Evolutionary conservation across 495 filamentous ascomycete genomes (phyloP).

Genomic region (Penicillium herquei): DNA sequence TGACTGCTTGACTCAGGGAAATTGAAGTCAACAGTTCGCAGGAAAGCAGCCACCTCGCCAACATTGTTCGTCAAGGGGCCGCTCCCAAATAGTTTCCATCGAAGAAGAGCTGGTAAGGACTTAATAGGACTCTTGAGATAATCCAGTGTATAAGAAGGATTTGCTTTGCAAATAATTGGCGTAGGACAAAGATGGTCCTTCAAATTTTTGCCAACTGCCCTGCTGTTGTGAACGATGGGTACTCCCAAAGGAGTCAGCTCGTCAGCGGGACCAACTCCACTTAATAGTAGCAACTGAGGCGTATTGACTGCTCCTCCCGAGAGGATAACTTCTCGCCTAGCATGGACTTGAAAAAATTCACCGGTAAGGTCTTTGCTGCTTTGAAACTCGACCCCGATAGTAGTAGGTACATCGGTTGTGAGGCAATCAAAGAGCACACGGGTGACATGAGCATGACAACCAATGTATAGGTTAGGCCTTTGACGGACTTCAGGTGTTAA

Average conservation of each 20-base stretch:
- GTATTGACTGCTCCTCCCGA: constrained; percentile 31
- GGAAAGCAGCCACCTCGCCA: constrained; percentile 22
- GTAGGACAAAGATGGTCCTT: constrained; percentile 24
- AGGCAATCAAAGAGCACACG: constrained; percentile 17
- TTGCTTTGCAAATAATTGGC: constrained; percentile 21
- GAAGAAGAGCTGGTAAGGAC: constrained; percentile 17
- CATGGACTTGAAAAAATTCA: constrained; percentile 22
- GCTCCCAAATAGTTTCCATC: constrained; percentile 15
- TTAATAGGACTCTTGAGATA: constrained; percentile 16
- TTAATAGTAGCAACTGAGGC: constrained; percentile 35
- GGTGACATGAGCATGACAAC: constrained; percentile 15
- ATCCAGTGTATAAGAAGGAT: constrained; percentile 18
- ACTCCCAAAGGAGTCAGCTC: constrained; percentile 28
- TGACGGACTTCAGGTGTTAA: constrained; percentile 11
- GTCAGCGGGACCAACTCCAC: constrained; percentile 33
- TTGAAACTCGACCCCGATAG: constrained; percentile 21
- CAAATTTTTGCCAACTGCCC: constrained; percentile 17
- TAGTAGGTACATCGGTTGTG: constrained; percentile 1
- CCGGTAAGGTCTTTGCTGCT: constrained; percentile 5
- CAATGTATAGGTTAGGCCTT: constrained; percentile 19
- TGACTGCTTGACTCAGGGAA: constrained; percentile 2
- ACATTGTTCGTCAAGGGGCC: constrained; percentile 24
- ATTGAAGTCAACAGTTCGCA: constrained; percentile 13
- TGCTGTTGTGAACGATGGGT: constrained; percentile 10
- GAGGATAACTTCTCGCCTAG: constrained; percentile 33